Conservation (phyloP, 2,329 filamentous ascomycete species). For the Aureobasidium musti region DNA sequence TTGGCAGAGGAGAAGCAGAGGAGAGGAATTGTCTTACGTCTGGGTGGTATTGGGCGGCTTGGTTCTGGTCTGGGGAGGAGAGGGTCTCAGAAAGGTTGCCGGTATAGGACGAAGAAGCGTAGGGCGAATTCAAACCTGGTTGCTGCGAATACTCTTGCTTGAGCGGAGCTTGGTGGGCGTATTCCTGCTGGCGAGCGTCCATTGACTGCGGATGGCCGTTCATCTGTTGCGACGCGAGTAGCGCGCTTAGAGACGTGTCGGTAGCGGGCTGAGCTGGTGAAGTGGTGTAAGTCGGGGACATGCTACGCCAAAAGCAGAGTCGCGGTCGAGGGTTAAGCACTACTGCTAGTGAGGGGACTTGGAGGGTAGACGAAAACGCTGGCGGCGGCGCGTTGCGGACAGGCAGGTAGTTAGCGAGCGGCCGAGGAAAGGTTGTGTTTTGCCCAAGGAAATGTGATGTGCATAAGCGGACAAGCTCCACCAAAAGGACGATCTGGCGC, state of each 20-base stretch:
- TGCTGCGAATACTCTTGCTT: constrained; percentile 49
- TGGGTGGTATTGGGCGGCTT: constrained; percentile 86
- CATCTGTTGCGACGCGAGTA: constrained; percentile 44
- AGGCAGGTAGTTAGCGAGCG: constrained; percentile 36
- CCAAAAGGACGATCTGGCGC: constrained; percentile 39
- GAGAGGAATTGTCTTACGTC: constrained; percentile 52
- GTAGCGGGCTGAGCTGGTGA: constrained; percentile 40
- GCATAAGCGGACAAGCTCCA: constrained; percentile 43
- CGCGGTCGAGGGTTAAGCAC: constrained; percentile 34
- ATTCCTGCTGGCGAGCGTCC: constrained; percentile 57
- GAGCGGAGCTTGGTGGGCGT: constrained; percentile 39
- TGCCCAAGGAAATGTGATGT: constrained; percentile 52
- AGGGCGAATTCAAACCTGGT: constrained; percentile 59
- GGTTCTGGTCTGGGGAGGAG: constrained; percentile 77
- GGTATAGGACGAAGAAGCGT: constrained; percentile 52
- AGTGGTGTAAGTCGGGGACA: constrained; percentile 52
- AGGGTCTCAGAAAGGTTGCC: constrained; percentile 78
- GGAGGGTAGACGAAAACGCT: constrained; percentile 37
- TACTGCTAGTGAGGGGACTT: constrained; percentile 34
- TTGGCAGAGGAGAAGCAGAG: constrained; percentile 71
- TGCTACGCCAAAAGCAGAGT: constrained; percentile 45
- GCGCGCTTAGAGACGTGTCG: constrained; percentile 46
- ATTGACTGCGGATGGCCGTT: constrained; percentile 51
- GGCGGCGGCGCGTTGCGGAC: constrained; percentile 42
- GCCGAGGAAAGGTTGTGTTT: constrained; percentile 41